Evolutionary conservation across 805 yeast genomes (phyloP), one percentile per base, ranked within the genome.

Genomic region (Zygosaccharomyces bailii): DNA sequence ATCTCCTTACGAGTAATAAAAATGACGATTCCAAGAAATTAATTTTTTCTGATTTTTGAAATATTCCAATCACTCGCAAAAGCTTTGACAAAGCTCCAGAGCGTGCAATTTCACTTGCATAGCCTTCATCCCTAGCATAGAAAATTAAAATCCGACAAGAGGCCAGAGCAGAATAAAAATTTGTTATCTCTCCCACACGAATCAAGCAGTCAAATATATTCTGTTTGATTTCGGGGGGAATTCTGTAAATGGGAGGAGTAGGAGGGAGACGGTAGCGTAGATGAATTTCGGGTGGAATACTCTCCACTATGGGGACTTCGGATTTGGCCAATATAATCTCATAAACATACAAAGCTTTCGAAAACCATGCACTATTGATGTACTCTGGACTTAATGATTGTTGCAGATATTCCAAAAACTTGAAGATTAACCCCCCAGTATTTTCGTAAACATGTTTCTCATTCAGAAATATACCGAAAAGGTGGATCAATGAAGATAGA

Each of bases 1-100:
- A 81, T 34, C 84, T 71, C 58, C 96, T 75, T 1, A 82, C 60
- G 25, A 88, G 66, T 9, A 78, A 67, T 0, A 79, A 69, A 16
- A 81, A 68, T 1, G 78, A 61, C 4, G 73, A 66, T 47, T 79
- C 80, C 1, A 80, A 46, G 46, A 64, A 62, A 34, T 66, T 66
- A 2, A 69, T 63, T 36, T 63, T 66, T 13, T 70, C 71, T 4
- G 71, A 63, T 35, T 61, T 64, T 45, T 65, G 68, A 33, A 49
- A 54, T 4, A 54, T 45, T 5, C 71, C 68, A 29, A 80, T 67
- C 5, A 73, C 67, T 20, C 62, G 61, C 10, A 84, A 51, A n/a
- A 86, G 58, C 11, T 68, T 63, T 3, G 66, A 63, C 6, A 86
- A 50, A 2, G 80, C 60, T 0, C 73, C 70, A 0, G 86, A 74